Evolutionary conservation across 371 early-diverging fungal genomes (phyloP).

Genomic region (Coemansia sp.): DNA sequence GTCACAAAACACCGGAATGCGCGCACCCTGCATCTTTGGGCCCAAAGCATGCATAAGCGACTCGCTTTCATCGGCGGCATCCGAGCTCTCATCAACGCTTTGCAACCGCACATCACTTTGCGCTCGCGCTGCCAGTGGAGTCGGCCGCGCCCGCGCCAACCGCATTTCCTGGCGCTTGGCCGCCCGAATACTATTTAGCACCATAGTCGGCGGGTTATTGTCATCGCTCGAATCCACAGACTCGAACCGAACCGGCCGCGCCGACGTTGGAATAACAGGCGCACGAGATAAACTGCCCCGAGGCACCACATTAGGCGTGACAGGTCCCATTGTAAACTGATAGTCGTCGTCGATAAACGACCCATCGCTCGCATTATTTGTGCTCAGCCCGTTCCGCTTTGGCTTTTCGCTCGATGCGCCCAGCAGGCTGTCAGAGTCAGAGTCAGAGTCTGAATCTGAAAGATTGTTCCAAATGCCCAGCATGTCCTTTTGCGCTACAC

Average conservation of each 20-base stretch:
- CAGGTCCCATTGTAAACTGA: slow-evolving; percentile 56
- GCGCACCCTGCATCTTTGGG: slow-evolving; percentile 6
- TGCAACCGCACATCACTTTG: slow-evolving; percentile 2
- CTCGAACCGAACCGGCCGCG: slow-evolving; percentile 10
- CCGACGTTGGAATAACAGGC: slow-evolving; percentile 28
- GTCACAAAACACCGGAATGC: slow-evolving; percentile 13
- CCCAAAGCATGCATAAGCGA: slow-evolving; percentile 9
- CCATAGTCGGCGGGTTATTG: slow-evolving; percentile 30
- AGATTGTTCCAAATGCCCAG: slow-evolving; percentile 59
- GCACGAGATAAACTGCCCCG: background rate
- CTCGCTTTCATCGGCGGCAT: slow-evolving; percentile 21
- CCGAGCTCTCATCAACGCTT: slow-evolving; percentile 17
- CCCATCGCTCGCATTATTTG: background rate
- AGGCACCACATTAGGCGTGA: slow-evolving; percentile 42
- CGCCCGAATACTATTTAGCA: slow-evolving; percentile 33
- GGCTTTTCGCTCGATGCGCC: background rate
- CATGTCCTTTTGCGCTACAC: slow-evolving; percentile 62
- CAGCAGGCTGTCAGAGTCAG: slow-evolving; percentile 28
- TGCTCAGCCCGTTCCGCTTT: background rate
- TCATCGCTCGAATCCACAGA: slow-evolving; percentile 6
- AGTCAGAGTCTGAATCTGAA: slow-evolving; percentile 29
- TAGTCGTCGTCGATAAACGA: slow-evolving; percentile 45
- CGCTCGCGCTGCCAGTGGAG: slow-evolving; percentile 26
- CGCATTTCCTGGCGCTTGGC: slow-evolving; percentile 9
- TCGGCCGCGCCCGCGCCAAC: slow-evolving; percentile 14